Evolutionary conservation across 192 early-diverging fungal species (phyloP).

Genomic region (Paraglomus brasilianum): DNA sequence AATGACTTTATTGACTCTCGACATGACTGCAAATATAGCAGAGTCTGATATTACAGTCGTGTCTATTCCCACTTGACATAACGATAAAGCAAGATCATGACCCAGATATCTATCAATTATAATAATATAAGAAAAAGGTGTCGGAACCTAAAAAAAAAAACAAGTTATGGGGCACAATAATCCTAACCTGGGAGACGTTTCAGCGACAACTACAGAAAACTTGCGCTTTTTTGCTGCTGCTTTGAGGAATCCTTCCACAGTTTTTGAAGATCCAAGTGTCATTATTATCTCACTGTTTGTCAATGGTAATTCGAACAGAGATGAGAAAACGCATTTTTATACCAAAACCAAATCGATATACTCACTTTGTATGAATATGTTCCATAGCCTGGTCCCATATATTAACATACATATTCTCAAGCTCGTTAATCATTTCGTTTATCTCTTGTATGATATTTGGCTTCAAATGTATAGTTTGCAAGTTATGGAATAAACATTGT

Average conservation of each 20-base stretch:
- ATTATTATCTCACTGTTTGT: slow-evolving; percentile 85
- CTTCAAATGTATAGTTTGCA: slow-evolving; percentile 64
- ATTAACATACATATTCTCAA: slow-evolving; percentile 72
- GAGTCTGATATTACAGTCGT: slow-evolving; percentile 90
- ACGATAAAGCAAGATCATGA: slow-evolving; percentile 75
- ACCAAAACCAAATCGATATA: slow-evolving; percentile 29
- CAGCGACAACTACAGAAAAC: slow-evolving; percentile 94
- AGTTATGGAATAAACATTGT: slow-evolving; percentile 39
- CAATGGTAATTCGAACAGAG: background rate
- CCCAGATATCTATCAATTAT: slow-evolving; percentile 66
- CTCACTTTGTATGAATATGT: slow-evolving; percentile 91
- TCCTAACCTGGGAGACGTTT: slow-evolving; percentile 82
- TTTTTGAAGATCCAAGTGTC: slow-evolving; percentile 86
- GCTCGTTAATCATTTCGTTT: slow-evolving; percentile 85
- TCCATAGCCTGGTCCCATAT: slow-evolving; percentile 85
- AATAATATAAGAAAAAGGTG: background rate
- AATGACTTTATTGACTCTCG: slow-evolving; percentile 96
- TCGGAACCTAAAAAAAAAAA: background rate
- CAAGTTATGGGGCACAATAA: background rate
- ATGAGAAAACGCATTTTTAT: slow-evolving; percentile 3
- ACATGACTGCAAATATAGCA: slow-evolving; percentile 96
- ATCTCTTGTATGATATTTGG: slow-evolving; percentile 78
- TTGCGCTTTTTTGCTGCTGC: slow-evolving; percentile 80
- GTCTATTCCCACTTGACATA: slow-evolving; percentile 80
- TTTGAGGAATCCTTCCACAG: slow-evolving; percentile 83